A percentile compares a stretch with the other conserved stretches of the same genome.
These are phyloP conservation scores for Discostella pseudostelligera DNA, from an alignment of 108 stramenopile species.

Conservation along the genomic window DNA sequence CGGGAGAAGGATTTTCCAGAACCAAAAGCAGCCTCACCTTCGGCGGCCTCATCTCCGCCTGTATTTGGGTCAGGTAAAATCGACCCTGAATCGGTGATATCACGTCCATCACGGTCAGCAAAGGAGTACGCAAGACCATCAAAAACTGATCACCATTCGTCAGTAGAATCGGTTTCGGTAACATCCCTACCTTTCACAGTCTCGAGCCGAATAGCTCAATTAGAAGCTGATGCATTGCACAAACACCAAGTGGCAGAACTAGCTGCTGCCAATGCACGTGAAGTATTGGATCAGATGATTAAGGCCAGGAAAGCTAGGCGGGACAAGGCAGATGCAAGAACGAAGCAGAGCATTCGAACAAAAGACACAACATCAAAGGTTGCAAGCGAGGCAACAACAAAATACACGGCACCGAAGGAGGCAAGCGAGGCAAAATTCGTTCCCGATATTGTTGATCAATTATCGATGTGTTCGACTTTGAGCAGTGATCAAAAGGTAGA, in stretches of 20 bases:
- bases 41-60: background rate
- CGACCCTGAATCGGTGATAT: background rate
- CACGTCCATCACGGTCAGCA: background rate
- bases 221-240: slow-evolving; percentile 31
- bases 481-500: background rate
- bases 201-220: slow-evolving; percentile 6
- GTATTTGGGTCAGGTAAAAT: background rate
- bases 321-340: slow-evolving; percentile 1
- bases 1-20: background rate
- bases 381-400: background rate
- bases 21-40: background rate
- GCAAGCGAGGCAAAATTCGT: too few relatives aligned
- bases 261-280: slow-evolving; percentile 23
- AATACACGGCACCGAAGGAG: too few relatives aligned
- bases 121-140: background rate
- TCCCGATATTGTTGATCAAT: background rate
- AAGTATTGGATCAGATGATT: slow-evolving; percentile 27
- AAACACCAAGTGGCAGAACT: slow-evolving; percentile 33
- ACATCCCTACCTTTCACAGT: slow-evolving; percentile 12
- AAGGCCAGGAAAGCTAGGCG: slow-evolving; percentile 9
- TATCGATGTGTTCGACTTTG: slow-evolving; percentile 10
- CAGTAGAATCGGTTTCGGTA: background rate
- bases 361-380: background rate
- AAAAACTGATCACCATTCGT: background rate
- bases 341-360: background rate